Conservation (phyloP, 148 eudicot species). For the Gaultheria prostrata region DNA sequence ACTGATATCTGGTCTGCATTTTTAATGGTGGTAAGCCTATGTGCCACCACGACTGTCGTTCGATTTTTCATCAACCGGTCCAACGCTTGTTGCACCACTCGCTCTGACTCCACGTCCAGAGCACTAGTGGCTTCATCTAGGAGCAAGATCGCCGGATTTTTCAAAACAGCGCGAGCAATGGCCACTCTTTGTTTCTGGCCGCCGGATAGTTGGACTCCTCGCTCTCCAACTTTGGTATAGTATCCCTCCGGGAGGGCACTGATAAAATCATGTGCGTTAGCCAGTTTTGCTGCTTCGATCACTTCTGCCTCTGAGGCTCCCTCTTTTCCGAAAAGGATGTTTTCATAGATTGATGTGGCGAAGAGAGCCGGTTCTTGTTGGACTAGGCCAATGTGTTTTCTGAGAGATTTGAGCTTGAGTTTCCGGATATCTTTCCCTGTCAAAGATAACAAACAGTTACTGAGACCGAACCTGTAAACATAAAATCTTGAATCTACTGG, state of each 20-base stretch:
- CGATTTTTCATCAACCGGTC: conserved; percentile 86
- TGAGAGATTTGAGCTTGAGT: conserved; percentile 73
- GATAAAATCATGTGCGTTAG: conserved; percentile 84
- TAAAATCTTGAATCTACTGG: neutral
- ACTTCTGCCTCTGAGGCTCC: conserved; percentile 83
- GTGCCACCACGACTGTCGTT: conserved; percentile 83
- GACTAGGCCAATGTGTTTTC: conserved; percentile 87
- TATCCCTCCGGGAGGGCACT: conserved; percentile 93
- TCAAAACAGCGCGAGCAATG: conserved; percentile 84
- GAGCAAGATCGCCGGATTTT: conserved; percentile 73
- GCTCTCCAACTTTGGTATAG: conserved; percentile 86
- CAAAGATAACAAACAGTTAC: neutral
- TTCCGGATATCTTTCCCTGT: conserved; percentile 81
- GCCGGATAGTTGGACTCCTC: conserved; percentile 91
- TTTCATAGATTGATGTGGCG: conserved; percentile 84
- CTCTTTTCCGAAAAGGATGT: conserved; percentile 92
- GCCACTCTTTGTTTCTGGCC: conserved; percentile 98
- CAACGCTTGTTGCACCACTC: conserved; percentile 79
- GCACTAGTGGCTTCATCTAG: conserved; percentile 96
- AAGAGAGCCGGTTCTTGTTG: conserved; percentile 98
- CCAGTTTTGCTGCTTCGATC: conserved; percentile 81
- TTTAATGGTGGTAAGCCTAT: conserved; percentile 77
- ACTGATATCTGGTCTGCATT: conserved; percentile 87
- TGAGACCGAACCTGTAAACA: neutral
- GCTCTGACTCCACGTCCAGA: conserved; percentile 78